Base-by-base conservation (phyloP, 371 early-diverging fungal genomes). In the Apophysomyces ossiformis region DNA sequence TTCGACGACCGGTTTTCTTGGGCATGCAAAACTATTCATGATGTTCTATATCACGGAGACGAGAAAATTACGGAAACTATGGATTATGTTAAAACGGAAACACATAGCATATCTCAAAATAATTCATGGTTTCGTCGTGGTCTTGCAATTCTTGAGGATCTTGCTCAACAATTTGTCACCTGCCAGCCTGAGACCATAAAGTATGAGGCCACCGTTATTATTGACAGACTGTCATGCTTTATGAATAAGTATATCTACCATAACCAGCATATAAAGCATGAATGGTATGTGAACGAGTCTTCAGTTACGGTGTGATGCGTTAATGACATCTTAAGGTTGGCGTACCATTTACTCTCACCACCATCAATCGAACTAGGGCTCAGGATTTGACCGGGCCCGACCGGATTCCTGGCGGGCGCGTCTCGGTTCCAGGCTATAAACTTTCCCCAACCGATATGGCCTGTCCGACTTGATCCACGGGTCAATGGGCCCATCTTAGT, bases 171-270 rank as follows among this genome's bases (percentile, higher is more conserved):
- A 50, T 50, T 50, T 50, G 18, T 2, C 50, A 50, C 18, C 50
- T 50, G 50, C 7, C 18, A 18, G 50, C 18, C 18, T n/a, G 18
- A 50, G 46, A 46, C 16, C 15, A 46, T 46, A 46, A 15, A 50
- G 7, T 50, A 50, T 50, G 18, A 50, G 50, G 18, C 18, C 18
- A 50, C 50, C 50, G 18, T 50, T 18, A 18, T 50, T n/a, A 16
- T 46, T 46, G 46, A 46, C 46, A 46, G 46, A 46, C 46, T 46
- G 15, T 46, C 16, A 15, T 46, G 46, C 15, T 46, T 46, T 46
- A 46, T 46, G 46, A n/a, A 46, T 15, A 50, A 50, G 50, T 50
- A 8, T 50, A 50, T 50, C 15, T 21, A 50, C 50, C 50, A 50
- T 18, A 21, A 50, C 18, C 50, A 18, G 18, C 18, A 18, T 21